Percentiles rank a stretch among this genome's conserved stretches.
Evolutionary conservation across 768 basidiomycete species (phyloP).

Genomic region (Pleurotus ostreatus): DNA sequence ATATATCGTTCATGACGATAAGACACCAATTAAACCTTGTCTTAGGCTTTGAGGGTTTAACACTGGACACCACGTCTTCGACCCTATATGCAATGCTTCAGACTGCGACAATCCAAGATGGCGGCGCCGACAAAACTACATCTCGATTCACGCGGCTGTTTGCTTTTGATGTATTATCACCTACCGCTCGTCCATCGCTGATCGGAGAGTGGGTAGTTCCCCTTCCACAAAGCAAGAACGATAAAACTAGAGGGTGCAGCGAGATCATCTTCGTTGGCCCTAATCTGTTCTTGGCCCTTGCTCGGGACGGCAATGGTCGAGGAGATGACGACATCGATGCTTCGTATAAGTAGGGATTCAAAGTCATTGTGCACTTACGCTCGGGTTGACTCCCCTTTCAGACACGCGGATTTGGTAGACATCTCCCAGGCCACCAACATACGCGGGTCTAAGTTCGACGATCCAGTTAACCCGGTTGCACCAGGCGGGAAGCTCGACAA

Average conservation of each 20-base stretch:
- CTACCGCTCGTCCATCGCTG: constrained; percentile 28
- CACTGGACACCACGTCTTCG: constrained; percentile 39
- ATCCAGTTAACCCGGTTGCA: constrained; percentile 47
- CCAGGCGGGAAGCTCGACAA: constrained; percentile 41
- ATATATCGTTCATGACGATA: background rate
- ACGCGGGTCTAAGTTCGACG: constrained; percentile 50
- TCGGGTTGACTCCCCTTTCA: constrained; percentile 17
- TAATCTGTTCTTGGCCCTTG: constrained; percentile 53
- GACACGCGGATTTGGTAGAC: constrained; percentile 57
- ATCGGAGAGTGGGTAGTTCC: constrained; percentile 60
- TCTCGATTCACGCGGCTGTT: constrained; percentile 53
- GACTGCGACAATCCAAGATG: constrained; percentile 60
- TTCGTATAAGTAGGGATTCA: constrained; percentile 43
- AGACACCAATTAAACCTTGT: background rate
- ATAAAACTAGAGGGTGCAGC: constrained; percentile 47
- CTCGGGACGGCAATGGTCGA: constrained; percentile 58
- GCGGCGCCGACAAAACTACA: constrained; percentile 43
- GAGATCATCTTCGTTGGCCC: constrained; percentile 55
- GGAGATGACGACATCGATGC: constrained; percentile 44
- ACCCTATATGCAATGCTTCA: constrained; percentile 62
- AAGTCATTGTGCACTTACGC: background rate
- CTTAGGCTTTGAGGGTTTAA: constrained; percentile 58
- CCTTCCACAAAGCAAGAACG: constrained; percentile 46
- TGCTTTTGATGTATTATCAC: constrained; percentile 45
- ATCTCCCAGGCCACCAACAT: constrained; percentile 60